These are phyloP conservation scores for Paecilomyces niveus DNA, from an alignment of 2,329 filamentous ascomycete genomes.

Conservation along the genomic window DNA sequence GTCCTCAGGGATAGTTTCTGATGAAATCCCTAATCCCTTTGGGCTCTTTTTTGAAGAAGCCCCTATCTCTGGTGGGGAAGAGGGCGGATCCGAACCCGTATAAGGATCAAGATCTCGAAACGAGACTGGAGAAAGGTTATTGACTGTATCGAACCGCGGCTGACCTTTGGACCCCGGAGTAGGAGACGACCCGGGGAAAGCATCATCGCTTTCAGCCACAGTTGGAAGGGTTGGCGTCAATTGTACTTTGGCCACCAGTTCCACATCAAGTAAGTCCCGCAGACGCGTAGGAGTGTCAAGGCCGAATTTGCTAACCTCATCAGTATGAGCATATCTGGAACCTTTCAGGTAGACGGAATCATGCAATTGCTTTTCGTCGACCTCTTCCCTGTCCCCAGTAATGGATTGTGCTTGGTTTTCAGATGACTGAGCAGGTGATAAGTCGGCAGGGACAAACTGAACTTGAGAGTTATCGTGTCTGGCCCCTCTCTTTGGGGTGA, in stretches of 20 bases:
- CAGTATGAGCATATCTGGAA: neutral
- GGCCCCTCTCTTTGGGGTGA: slow-evolving; percentile 47
- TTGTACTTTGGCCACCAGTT: slow-evolving; percentile 20
- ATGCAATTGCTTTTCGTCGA: slow-evolving; percentile 62
- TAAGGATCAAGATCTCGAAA: slow-evolving; percentile 16
- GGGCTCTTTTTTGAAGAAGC: slow-evolving; percentile 15
- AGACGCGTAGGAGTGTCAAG: slow-evolving; percentile 22
- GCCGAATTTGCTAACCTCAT: neutral
- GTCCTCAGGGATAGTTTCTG: neutral
- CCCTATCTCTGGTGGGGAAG: slow-evolving; percentile 27
- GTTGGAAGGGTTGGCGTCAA: slow-evolving; percentile 36
- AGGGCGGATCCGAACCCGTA: slow-evolving; percentile 22
- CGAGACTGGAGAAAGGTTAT: slow-evolving; percentile 28
- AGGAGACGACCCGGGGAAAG: slow-evolving; percentile 46
- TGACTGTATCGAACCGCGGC: slow-evolving; percentile 16
- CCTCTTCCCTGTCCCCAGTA: slow-evolving; percentile 73
- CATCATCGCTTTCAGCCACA: slow-evolving; percentile 35
- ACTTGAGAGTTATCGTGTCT: slow-evolving; percentile 80
- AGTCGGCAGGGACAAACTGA: slow-evolving; percentile 63
- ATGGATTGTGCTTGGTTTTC: slow-evolving; percentile 61
- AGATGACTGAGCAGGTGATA: slow-evolving; percentile 46
- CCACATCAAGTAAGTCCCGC: slow-evolving; percentile 17
- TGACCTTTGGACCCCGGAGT: slow-evolving; percentile 39
- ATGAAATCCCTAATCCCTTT: slow-evolving; percentile 4
- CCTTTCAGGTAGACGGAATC: slow-evolving; percentile 48